Evolutionary conservation across 345 rosid genomes (phyloP).

Genomic region (Eucalyptus decipiens): DNA sequence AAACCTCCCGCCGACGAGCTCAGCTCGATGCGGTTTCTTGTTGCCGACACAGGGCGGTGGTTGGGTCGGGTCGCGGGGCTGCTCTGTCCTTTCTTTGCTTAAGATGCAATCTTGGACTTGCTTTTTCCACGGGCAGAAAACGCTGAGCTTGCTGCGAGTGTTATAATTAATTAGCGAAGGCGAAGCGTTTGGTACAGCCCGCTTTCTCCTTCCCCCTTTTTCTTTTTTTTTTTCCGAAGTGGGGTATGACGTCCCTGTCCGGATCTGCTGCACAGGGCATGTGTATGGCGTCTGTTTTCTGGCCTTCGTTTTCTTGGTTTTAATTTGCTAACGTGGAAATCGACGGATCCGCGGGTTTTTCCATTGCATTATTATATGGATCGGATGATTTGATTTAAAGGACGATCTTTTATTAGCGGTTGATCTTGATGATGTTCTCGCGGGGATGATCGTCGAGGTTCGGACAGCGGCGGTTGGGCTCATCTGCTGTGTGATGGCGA

Average conservation of each 20-base stretch:
- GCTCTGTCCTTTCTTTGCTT: background rate
- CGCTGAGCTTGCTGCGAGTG: background rate
- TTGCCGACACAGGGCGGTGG: background rate
- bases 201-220: background rate
- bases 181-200: background rate
- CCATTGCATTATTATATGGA: background rate
- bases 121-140: background rate
- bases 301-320: background rate
- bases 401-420: background rate
- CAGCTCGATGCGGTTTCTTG: background rate
- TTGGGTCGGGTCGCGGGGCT: background rate
- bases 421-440: background rate
- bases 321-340: background rate
- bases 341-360: background rate
- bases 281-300: background rate
- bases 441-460: background rate
- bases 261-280: background rate
- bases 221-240: background rate
- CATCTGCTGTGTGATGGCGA: background rate
- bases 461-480: background rate
- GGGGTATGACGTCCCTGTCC: slow-evolving; percentile 6
- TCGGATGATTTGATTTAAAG: background rate
- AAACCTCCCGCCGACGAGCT: background rate
- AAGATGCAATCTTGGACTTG: background rate
- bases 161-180: background rate